Conservation (phyloP, 2,329 filamentous ascomycete species). For the Mycosphaerella arachidis region DNA sequence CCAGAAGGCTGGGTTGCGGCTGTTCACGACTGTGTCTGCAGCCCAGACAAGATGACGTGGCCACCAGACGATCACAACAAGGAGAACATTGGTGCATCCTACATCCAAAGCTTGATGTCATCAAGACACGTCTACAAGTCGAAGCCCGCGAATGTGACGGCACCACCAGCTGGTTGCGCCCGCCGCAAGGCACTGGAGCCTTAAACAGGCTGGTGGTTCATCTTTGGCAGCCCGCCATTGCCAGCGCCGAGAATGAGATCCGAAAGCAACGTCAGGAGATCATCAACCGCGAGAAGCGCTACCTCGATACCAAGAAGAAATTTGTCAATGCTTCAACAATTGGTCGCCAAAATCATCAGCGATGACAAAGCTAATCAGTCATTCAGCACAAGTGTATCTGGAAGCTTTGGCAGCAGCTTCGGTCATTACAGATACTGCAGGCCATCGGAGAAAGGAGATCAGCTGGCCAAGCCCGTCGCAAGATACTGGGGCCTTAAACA, state of each 20-base stretch:
- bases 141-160: too few species aligned
- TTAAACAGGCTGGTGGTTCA: too few species aligned
- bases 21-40: constrained; percentile 50
- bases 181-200: neutral
- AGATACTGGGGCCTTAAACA: neutral
- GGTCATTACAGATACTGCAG: neutral
- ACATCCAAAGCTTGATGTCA: too few species aligned
- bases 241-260: too few species aligned
- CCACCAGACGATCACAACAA: constrained; percentile 44
- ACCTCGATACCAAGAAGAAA: too few species aligned
- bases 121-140: too few species aligned
- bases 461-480: neutral
- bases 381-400: neutral
- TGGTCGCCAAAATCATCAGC: neutral
- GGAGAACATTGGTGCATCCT: constrained; percentile 31
- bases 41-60: constrained; percentile 46
- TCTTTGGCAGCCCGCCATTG: too few species aligned
- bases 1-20: constrained; percentile 41
- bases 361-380: neutral
- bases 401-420: neutral
- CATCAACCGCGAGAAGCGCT: too few species aligned
- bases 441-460: too few species aligned
- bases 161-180: neutral
- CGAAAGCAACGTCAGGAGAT: too few species aligned
- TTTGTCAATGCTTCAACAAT: too few species aligned